A percentile compares a stretch with the other conserved stretches of the same genome.
Evolutionary conservation across 805 yeast species (phyloP).

Genomic region (Wickerhamiella australiensis): DNA sequence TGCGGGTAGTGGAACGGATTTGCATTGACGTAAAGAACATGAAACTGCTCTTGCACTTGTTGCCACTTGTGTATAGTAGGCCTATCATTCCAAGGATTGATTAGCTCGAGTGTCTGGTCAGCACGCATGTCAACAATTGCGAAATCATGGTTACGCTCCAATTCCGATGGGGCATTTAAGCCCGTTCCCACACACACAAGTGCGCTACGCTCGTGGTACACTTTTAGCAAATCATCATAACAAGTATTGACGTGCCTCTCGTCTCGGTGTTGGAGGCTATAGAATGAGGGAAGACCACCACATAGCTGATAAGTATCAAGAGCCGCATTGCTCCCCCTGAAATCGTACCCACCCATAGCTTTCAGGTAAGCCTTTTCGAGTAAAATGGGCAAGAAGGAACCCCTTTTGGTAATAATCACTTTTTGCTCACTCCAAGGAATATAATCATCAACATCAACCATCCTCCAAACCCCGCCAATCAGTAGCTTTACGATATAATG

Average conservation of each 20-base stretch:
- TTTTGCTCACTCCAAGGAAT: conserved; percentile 31
- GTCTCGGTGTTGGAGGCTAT: conserved; percentile 26
- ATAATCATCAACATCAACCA: conserved; percentile 36
- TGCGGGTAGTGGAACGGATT: background rate
- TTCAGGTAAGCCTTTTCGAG: conserved; percentile 66
- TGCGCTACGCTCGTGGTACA: conserved; percentile 30
- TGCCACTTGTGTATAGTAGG: conserved; percentile 2
- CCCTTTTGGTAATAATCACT: background rate
- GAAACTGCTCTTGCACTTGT: conserved; percentile 1
- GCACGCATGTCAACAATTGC: conserved; percentile 36
- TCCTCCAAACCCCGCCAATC: conserved; percentile 44
- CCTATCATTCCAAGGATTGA: conserved; percentile 12
- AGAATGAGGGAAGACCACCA: conserved; percentile 62
- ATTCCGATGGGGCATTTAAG: conserved; percentile 26
- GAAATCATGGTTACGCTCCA: conserved; percentile 61
- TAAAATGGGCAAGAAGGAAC: conserved; percentile 50
- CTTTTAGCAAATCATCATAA: conserved; percentile 29
- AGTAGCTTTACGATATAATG: conserved; percentile 34
- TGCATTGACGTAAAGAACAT: conserved; percentile 10
- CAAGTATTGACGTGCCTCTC: conserved; percentile 19
- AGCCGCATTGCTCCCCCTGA: conserved; percentile 65
- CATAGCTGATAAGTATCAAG: conserved; percentile 51
- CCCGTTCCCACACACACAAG: conserved; percentile 64
- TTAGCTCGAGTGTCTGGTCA: conserved; percentile 13
- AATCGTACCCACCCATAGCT: conserved; percentile 47